phyloP scores from a whole-genome alignment of 768 basidiomycete genomes.

The Rhizopogon salebrosus region DNA sequence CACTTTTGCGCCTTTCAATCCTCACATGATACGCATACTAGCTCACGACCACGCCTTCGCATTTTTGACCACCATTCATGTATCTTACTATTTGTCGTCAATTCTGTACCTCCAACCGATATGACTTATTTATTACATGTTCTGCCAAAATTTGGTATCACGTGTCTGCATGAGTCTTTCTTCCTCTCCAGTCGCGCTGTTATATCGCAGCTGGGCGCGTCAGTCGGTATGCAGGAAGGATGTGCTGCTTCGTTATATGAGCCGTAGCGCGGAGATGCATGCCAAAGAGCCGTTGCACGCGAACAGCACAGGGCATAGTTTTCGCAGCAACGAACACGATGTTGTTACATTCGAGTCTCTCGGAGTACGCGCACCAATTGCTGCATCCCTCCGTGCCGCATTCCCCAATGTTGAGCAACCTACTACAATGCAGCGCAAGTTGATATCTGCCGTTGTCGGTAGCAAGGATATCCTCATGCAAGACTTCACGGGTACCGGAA shows the following conservation, averaged over 20 bases:
- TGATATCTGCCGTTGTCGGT: slow-evolving; percentile 56
- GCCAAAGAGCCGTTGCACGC: background rate
- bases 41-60: slow-evolving; percentile 4
- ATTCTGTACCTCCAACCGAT: background rate
- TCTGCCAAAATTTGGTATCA: no score
- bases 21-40: slow-evolving; percentile 14
- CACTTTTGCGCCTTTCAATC: slow-evolving; percentile 18
- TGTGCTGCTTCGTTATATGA: slow-evolving; percentile 20
- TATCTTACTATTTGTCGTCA: slow-evolving; percentile 8
- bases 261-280: slow-evolving; percentile 18
- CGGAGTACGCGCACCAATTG: slow-evolving; percentile 47
- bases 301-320: slow-evolving; percentile 2
- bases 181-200: slow-evolving; percentile 3
- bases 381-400: slow-evolving; percentile 45
- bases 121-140: no score
- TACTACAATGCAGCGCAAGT: slow-evolving; percentile 51
- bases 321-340: background rate
- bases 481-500: slow-evolving; percentile 74
- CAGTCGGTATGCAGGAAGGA: slow-evolving; percentile 18
- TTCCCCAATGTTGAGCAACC: slow-evolving; percentile 59
- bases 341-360: slow-evolving; percentile 41
- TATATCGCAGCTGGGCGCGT: slow-evolving; percentile 4
- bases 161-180: slow-evolving; percentile 23
- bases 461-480: slow-evolving; percentile 60
- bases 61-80: slow-evolving; percentile 3